These are phyloP conservation scores for Rhodotorula sphaerocarpa DNA, from an alignment of 768 basidiomycete genomes.

Conservation along the genomic window DNA sequence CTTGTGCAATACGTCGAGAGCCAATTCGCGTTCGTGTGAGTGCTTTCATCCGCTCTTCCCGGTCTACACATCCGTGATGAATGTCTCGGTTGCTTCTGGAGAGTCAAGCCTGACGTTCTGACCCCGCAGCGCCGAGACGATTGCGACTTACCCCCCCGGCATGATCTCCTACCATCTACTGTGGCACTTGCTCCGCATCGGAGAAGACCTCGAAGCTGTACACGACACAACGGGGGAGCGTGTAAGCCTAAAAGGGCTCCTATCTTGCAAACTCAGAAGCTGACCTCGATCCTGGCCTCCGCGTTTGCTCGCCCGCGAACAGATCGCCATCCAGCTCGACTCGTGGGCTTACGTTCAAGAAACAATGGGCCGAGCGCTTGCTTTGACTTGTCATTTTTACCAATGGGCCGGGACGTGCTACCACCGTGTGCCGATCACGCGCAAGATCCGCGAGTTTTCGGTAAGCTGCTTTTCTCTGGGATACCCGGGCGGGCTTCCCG, in stretches of 20 bases:
- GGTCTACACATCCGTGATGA: background rate
- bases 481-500: no score
- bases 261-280: no score
- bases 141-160: background rate
- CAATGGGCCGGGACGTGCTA: slow-evolving; percentile 1
- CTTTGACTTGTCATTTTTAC: background rate
- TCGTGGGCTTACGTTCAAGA: slow-evolving; percentile 3
- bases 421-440: background rate
- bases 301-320: background rate
- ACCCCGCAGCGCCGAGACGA: background rate
- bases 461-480: background rate
- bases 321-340: slow-evolving; percentile 6
- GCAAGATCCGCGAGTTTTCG: slow-evolving; percentile 1
- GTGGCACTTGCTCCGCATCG: background rate
- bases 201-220: background rate
- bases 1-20: background rate
- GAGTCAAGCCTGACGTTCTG: no score
- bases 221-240: slow-evolving; percentile 5
- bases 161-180: background rate
- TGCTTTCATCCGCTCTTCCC: background rate
- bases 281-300: no score
- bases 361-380: background rate
- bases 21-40: slow-evolving; percentile 4
- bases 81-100: background rate
- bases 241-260: background rate